Evolutionary conservation across 225 moss, liverwort and hornwort species (phyloP).

Genomic region (Straminergon stramineum): DNA sequence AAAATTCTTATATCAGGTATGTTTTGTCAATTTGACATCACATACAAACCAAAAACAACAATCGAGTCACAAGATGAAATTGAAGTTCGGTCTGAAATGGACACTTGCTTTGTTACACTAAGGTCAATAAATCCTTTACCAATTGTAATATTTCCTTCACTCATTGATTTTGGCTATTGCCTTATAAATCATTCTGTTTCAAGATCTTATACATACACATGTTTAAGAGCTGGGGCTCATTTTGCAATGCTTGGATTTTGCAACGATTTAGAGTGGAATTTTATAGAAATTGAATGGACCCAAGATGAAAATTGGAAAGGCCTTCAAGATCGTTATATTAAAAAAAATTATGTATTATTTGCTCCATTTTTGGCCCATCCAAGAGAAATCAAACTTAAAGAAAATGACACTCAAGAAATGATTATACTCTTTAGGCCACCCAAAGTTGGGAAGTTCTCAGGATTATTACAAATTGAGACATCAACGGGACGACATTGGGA

Average conservation of each 20-base stretch:
- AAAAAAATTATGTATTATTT: conserved; percentile 37
- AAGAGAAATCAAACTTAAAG: conserved; percentile 13
- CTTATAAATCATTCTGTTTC: conserved; percentile 39
- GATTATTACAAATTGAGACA: conserved; percentile 46
- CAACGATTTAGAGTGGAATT: neutral
- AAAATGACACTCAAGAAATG: conserved; percentile 59
- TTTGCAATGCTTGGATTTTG: conserved; percentile 36
- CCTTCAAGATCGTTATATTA: conserved; percentile 20
- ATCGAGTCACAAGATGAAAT: conserved; percentile 31
- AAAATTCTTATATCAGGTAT: conserved; percentile 61
- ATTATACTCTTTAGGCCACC: conserved; percentile 67
- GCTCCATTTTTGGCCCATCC: conserved; percentile 67
- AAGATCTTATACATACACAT: conserved; percentile 28
- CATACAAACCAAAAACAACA: conserved; percentile 41
- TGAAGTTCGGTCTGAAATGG: conserved; percentile 54
- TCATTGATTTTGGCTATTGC: conserved; percentile 65
- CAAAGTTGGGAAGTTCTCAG: conserved; percentile 25
- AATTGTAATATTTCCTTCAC: conserved; percentile 34
- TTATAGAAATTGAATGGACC: neutral
- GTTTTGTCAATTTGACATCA: conserved; percentile 59
- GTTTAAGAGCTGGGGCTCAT: conserved; percentile 38
- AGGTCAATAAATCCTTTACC: conserved; percentile 75
- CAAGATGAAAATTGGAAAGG: conserved; percentile 43
- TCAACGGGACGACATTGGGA: conserved; percentile 58
- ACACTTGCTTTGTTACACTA: conserved; percentile 33